Percentiles rank a stretch among this genome's conserved stretches.
Conservation (phyloP, 495 filamentous ascomycete genomes). For the Penicillium psychrofluorescens region DNA sequence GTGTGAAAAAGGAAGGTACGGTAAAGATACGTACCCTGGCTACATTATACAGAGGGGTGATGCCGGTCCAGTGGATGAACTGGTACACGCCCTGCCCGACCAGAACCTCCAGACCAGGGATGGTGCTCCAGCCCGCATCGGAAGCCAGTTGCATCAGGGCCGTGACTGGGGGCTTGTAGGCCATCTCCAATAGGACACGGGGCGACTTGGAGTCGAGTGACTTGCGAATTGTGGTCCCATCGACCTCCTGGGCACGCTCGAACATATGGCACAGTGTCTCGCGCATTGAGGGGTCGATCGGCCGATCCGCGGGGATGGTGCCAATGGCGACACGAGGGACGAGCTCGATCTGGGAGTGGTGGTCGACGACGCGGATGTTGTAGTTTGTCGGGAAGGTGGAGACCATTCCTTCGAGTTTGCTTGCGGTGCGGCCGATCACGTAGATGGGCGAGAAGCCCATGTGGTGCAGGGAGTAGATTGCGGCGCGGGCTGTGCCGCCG, state of each 20-base stretch:
- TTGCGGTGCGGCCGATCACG: constrained; percentile 68
- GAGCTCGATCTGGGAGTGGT: constrained; percentile 38
- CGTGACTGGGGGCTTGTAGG: constrained; percentile 82
- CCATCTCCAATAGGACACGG: constrained; percentile 85
- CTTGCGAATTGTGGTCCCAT: constrained; percentile 22
- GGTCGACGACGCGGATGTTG: constrained; percentile 59
- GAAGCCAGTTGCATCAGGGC: constrained; percentile 78
- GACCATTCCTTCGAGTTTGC: constrained; percentile 59
- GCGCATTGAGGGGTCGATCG: constrained; percentile 66
- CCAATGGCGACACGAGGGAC: constrained; percentile 72
- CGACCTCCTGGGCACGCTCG: constrained; percentile 35
- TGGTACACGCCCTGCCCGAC: constrained; percentile 82
- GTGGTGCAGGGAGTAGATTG: constrained; percentile 77
- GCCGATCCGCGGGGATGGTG: constrained; percentile 83
- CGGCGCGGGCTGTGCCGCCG: constrained; percentile 86
- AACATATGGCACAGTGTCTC: constrained; percentile 63
- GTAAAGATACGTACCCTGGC: constrained; percentile 38
- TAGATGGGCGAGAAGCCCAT: constrained; percentile 85
- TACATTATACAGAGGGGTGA: constrained; percentile 59
- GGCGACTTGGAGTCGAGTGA: constrained; percentile 18
- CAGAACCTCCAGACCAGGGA: constrained; percentile 84
- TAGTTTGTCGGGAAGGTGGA: constrained; percentile 68
- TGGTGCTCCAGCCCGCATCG: constrained; percentile 74
- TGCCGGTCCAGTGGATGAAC: constrained; percentile 76
- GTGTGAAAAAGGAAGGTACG: background rate